Conservation (phyloP, 2,329 filamentous ascomycete species). For the Hypoxylon sp. region DNA sequence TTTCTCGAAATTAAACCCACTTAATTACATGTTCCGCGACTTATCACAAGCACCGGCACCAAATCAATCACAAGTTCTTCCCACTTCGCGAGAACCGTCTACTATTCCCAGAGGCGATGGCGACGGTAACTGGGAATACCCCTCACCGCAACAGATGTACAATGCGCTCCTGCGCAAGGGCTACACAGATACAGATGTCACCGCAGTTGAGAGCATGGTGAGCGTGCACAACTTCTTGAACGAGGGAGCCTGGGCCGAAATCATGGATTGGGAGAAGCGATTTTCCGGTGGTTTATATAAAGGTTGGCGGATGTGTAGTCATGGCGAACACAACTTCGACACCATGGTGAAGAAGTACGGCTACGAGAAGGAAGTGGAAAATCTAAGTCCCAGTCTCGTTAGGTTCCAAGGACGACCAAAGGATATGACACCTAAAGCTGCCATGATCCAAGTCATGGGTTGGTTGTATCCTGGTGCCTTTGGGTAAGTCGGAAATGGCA, state of each 20-base stretch:
- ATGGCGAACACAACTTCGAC: slow-evolving; percentile 73
- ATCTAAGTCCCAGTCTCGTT: slow-evolving; percentile 74
- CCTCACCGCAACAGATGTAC: slow-evolving; percentile 99
- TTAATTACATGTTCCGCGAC: slow-evolving; percentile 95
- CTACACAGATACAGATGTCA: slow-evolving; percentile 91
- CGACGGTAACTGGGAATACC: slow-evolving; percentile 92
- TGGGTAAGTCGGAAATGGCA: slow-evolving; percentile 60
- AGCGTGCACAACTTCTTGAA: slow-evolving; percentile 98
- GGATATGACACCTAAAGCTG: slow-evolving; percentile 91
- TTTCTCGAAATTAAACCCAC: slow-evolving; percentile 67
- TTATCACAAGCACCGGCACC: slow-evolving; percentile 81
- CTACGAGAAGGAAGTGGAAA: slow-evolving; percentile 62
- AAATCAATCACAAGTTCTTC: slow-evolving; percentile 76
- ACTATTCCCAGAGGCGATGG: slow-evolving; percentile 89
- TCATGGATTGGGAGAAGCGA: slow-evolving; percentile 89
- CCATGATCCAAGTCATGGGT: slow-evolving; percentile 81
- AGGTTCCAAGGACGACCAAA: slow-evolving; percentile 89
- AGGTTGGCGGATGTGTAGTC: slow-evolving; percentile 77
- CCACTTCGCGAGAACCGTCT: slow-evolving; percentile 82
- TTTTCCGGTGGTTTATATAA: slow-evolving; percentile 77
- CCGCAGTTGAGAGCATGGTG: slow-evolving; percentile 96
- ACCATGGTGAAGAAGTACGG: slow-evolving; percentile 49
- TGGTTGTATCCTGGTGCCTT: slow-evolving; percentile 82
- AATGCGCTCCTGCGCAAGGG: slow-evolving; percentile 96
- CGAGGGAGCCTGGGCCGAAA: slow-evolving; percentile 96